Percentiles rank a stretch among this genome's conserved stretches.
phyloP scores from a whole-genome alignment of 805 yeast species.

The Suhomyces vadensis region DNA sequence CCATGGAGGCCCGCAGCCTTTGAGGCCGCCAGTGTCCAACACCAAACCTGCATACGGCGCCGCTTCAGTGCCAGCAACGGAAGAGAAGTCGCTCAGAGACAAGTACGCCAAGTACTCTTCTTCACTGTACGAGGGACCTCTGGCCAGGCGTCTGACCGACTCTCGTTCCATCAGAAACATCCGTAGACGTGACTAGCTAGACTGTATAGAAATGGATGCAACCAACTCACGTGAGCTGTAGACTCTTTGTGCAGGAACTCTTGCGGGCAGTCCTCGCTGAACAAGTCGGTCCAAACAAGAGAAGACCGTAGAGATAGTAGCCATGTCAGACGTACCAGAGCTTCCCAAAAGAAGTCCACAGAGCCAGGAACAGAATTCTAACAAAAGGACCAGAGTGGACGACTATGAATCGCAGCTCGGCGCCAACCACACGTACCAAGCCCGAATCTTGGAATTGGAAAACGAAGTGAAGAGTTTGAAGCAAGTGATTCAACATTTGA shows the following conservation, averaged over 20 bases:
- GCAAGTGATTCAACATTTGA: slow-evolving; percentile 1
- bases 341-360: slow-evolving; percentile 19
- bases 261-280: slow-evolving; percentile 2
- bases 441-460: slow-evolving; percentile 2
- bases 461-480: slow-evolving; percentile 1
- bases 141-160: slow-evolving; percentile 1
- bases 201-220: not conserved
- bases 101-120: slow-evolving; percentile 25
- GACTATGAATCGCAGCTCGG: too few relatives aligned
- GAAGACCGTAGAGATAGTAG: not conserved
- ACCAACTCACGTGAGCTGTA: too few relatives aligned
- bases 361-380: slow-evolving; percentile 16
- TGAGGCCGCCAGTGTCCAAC: not conserved
- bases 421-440: slow-evolving; percentile 2
- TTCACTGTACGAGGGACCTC: not conserved
- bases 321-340: not conserved
- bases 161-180: slow-evolving; percentile 6
- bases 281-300: not conserved
- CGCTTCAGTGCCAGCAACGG: not conserved
- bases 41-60: not conserved
- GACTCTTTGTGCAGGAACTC: too few relatives aligned
- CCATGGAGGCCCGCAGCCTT: not conserved
- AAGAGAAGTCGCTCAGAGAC: slow-evolving; percentile 21
- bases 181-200: slow-evolving; percentile 1
- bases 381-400: slow-evolving; percentile 6